A percentile compares a stretch with the other conserved stretches of the same genome.
These are phyloP conservation scores for Orbilia javanica DNA, from an alignment of 2,329 filamentous ascomycete species.

Conservation along the genomic window DNA sequence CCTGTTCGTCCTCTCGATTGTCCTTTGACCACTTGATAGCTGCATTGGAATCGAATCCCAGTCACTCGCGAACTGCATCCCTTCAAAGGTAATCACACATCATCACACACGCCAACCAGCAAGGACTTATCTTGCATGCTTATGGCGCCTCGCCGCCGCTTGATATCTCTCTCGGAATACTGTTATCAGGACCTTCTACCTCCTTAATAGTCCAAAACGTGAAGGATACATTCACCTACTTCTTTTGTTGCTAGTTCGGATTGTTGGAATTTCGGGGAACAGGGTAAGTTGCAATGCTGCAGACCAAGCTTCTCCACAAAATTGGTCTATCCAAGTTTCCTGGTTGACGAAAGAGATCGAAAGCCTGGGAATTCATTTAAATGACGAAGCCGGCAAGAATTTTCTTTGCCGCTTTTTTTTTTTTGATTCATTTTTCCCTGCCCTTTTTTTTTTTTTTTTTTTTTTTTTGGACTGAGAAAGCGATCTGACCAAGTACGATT, in stretches of 20 bases:
- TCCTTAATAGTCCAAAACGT: conserved; percentile 52
- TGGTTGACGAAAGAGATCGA: conserved; percentile 30
- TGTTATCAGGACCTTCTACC: conserved; percentile 38
- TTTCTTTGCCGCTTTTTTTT: not conserved
- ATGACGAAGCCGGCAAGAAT: conserved; percentile 16
- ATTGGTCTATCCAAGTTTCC: conserved; percentile 41
- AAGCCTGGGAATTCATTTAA: conserved; percentile 39
- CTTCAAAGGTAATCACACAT: conserved; percentile 20
- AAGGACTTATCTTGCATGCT: conserved; percentile 39
- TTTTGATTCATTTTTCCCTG: no score
- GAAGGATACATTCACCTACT: conserved; percentile 45
- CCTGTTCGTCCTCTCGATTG: not conserved
- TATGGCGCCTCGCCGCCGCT: conserved; percentile 29
- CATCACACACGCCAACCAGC: conserved; percentile 34
- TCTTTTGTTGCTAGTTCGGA: conserved; percentile 47
- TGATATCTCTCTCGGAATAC: conserved; percentile 31
- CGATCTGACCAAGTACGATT: not conserved
- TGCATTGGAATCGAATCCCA: not conserved
- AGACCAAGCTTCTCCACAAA: conserved; percentile 57
- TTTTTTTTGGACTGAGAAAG: not conserved
- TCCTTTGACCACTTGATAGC: conserved; percentile 3
- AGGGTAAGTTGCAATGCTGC: conserved; percentile 44
- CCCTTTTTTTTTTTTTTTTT: not conserved
- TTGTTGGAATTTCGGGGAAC: conserved; percentile 38
- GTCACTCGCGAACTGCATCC: conserved; percentile 16